A percentile compares a stretch with the other conserved stretches of the same genome.
Conservation (phyloP, 805 yeast genomes). For the Myxozyma neotropica region DNA sequence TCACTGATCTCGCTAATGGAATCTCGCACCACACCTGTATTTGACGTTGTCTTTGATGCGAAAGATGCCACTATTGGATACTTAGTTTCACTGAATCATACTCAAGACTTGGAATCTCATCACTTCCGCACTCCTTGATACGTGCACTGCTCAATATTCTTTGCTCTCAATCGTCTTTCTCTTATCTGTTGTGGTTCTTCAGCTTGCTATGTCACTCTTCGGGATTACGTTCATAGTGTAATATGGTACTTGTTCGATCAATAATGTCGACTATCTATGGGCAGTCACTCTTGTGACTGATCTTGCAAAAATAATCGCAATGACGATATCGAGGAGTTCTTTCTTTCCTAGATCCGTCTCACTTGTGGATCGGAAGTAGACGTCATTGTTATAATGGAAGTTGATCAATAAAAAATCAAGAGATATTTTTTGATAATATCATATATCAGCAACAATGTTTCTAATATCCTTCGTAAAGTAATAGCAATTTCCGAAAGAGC, state of each 20-base stretch:
- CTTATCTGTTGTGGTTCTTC: conserved; percentile 89
- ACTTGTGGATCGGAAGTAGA: no score
- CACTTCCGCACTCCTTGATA: conserved; percentile 81
- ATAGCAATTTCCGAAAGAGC: no score
- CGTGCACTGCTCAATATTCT: conserved; percentile 84
- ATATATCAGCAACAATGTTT: no score
- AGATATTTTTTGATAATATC: no score
- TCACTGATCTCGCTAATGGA: conserved; percentile 74
- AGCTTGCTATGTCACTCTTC: conserved; percentile 94
- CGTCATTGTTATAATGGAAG: no score
- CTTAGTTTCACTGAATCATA: conserved; percentile 94
- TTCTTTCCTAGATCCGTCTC: no score
- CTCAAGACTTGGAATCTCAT: conserved; percentile 94
- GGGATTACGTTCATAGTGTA: no score
- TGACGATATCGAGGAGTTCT: no score
- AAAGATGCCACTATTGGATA: conserved; percentile 81
- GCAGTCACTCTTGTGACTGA: no score
- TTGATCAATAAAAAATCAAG: no score
- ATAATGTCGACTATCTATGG: conserved; percentile 68
- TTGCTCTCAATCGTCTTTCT: conserved; percentile 69
- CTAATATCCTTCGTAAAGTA: no score
- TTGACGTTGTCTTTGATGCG: conserved; percentile 73
- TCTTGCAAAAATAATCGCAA: no score
- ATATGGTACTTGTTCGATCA: conserved; percentile 82
- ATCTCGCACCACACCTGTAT: conserved; percentile 86